Evolutionary conservation across 2,329 filamentous ascomycete genomes (phyloP).

Genomic region (Xylaria sp.): DNA sequence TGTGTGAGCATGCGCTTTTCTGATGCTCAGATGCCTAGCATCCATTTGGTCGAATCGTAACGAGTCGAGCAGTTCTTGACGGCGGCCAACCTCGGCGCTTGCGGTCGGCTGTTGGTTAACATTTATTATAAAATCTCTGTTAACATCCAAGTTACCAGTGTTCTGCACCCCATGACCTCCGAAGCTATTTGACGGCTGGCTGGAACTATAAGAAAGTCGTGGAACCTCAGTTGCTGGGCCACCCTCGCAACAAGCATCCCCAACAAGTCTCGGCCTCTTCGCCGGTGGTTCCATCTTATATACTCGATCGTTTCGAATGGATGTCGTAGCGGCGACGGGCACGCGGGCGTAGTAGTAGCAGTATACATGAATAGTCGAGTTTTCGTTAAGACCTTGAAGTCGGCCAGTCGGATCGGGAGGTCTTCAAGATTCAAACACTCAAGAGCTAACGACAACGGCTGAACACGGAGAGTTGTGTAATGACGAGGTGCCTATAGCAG

Average conservation of each 20-base stretch:
- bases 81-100: neutral
- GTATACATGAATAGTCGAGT: neutral
- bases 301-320: neutral
- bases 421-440: no score
- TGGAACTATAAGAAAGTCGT: no score
- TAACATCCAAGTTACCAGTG: neutral
- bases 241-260: neutral
- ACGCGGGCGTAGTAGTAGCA: neutral
- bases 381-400: neutral
- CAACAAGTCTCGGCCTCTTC: slow-evolving; percentile 1
- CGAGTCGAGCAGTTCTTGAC: slow-evolving; percentile 25
- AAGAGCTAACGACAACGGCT: no score
- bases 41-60: slow-evolving; percentile 42
- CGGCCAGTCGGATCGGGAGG: neutral
- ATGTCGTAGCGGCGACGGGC: neutral
- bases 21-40: slow-evolving; percentile 37
- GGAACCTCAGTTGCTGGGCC: neutral
- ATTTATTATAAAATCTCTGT: slow-evolving; percentile 8
- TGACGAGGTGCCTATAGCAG: no score
- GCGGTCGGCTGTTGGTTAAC: neutral
- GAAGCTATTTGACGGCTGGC: slow-evolving; percentile 4
- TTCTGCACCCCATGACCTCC: slow-evolving; percentile 15
- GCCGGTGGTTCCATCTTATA: slow-evolving; percentile 11
- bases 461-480: no score
- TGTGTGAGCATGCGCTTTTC: slow-evolving; percentile 39